These are phyloP conservation scores for Pythium apleroticum DNA, from an alignment of 352 stramenopile genomes.

Conservation along the genomic window DNA sequence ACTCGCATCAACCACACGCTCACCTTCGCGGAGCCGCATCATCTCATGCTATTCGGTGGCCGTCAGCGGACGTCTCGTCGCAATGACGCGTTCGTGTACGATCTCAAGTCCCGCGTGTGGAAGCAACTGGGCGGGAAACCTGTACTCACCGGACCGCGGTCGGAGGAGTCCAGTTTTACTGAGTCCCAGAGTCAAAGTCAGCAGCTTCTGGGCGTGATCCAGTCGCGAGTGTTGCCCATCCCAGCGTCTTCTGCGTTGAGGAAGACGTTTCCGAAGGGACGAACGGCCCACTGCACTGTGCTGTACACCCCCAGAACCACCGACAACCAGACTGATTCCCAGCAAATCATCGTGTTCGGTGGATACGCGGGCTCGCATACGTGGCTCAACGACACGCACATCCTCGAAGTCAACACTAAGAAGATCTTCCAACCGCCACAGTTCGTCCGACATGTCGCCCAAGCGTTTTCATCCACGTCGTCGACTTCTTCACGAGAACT, in stretches of 20 bases:
- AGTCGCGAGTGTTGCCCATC: not conserved
- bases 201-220: not conserved
- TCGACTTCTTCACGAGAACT: constrained; percentile 10
- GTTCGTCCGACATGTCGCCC: not conserved
- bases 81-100: constrained; percentile 60
- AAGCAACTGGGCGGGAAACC: constrained; percentile 1
- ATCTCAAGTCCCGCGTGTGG: constrained; percentile 19
- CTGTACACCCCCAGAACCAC: constrained; percentile 20
- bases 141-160: not conserved
- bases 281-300: constrained; percentile 52
- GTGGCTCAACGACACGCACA: constrained; percentile 68
- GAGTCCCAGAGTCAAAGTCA: not conserved
- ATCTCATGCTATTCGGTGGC: constrained; percentile 66
- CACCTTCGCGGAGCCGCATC: constrained; percentile 42
- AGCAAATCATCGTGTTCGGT: constrained; percentile 62
- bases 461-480: constrained; percentile 7
- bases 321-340: not conserved
- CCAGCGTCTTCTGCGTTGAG: not conserved
- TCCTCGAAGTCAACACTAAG: constrained; percentile 29
- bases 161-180: not conserved
- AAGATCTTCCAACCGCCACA: not conserved
- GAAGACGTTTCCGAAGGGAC: constrained; percentile 21
- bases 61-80: constrained; percentile 41
- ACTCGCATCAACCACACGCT: constrained; percentile 66
- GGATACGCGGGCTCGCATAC: constrained; percentile 57